phyloP scores from a whole-genome alignment of 148 eudicot species.

The Cornus suecica region DNA sequence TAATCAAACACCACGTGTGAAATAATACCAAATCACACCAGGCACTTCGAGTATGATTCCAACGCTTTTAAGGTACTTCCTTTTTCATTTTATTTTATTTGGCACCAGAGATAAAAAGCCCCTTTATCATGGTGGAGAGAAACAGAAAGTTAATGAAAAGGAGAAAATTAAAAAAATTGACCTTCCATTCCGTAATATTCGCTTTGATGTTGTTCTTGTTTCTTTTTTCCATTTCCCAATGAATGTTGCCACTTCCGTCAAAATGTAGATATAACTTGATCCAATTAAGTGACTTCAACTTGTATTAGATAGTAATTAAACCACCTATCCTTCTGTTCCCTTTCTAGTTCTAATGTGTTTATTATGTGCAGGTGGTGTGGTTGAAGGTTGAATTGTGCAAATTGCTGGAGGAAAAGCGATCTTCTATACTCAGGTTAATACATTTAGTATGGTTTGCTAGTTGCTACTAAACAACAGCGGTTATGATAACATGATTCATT shows the following conservation, averaged over 20 bases:
- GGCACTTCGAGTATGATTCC: not conserved
- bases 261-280: not conserved
- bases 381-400: constrained; percentile 87
- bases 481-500: not conserved
- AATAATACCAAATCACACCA: not conserved
- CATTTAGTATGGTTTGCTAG: constrained; percentile 19
- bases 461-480: not conserved
- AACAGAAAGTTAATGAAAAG: not conserved
- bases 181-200: not conserved
- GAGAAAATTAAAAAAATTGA: not conserved
- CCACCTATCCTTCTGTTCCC: not conserved
- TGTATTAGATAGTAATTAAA: not conserved
- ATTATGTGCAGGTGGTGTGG: constrained; percentile 59
- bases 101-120: not conserved
- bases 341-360: not conserved
- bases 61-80: not conserved
- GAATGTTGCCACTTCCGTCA: not conserved
- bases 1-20: not conserved
- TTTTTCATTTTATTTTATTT: too few species aligned
- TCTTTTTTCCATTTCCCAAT: too few species aligned
- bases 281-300: not conserved
- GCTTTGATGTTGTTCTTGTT: not conserved
- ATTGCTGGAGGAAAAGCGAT: constrained; percentile 85
- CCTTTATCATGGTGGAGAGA: not conserved
- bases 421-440: constrained; percentile 81